Base-by-base conservation (phyloP, 169 alveolate species). In the Eimeria tenella region DNA sequence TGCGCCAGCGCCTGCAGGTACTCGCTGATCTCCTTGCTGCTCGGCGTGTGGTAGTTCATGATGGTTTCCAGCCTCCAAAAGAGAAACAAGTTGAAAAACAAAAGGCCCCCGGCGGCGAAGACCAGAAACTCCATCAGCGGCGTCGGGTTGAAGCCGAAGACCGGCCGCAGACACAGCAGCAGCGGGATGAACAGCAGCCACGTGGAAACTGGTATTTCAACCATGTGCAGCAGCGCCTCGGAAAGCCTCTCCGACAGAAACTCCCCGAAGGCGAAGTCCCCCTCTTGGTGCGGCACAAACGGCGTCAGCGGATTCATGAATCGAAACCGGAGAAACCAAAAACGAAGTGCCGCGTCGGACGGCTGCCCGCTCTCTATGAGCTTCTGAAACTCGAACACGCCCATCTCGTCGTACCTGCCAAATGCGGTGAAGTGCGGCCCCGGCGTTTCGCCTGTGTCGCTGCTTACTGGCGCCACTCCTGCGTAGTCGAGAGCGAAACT, bases 241-340 rank as follows among this genome's bases (percentile, higher is more conserved):
- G 94, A 60, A 52, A 90, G 90, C 75, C 90, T 56, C 21, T 90
- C 94, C 4, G 89, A 62, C 15, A 93, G 70, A 19, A 81, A 93
- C 55, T 93, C 95, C n/a, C 95, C 88, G 68, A 93, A 93, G 23
- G 74, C 21, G 83, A 71, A 93, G 50, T 71, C 81, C 0, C 84
- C 88, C 9, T 86, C 86, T 50, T 88, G 93, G 71, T 75, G 93
- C 5, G 95, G 92, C 49, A 73, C 84, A 65, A 93, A 83, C 0
- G 95, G 93, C 25, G 84, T 81, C 19, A 71, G 6, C 55, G 95
- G 95, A 68, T 81, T 93, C 84, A 93, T 58, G 55, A 93, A 77
- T 25, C 87, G 73, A 55, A 50, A 65, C 5, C 90, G 79, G 50
- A 90, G 75, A 50, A 19, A 90, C 94, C 94, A 93, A 19, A 68